A percentile compares a stretch with the other conserved stretches of the same genome.
Conservation (phyloP, 1,284 basidiomycete genomes). For the Moesziomyces globuligerus region DNA sequence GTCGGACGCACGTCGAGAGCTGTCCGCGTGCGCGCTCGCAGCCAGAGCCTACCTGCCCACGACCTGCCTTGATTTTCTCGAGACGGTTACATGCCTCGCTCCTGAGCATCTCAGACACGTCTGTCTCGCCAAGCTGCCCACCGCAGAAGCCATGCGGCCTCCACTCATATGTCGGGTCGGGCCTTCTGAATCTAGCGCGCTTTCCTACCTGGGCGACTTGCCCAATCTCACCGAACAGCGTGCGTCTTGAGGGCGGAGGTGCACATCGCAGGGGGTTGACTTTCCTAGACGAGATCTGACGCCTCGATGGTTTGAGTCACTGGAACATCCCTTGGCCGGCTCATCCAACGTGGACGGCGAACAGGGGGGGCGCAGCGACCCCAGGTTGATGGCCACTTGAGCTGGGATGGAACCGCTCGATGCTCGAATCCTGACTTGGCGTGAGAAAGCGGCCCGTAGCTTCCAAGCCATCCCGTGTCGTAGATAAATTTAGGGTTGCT, state of each 20-base stretch:
- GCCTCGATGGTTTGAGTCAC: no score
- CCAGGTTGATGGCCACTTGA: not conserved
- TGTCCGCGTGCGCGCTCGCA: no score
- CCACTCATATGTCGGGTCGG: not conserved
- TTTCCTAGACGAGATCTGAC: no score
- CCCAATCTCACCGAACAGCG: no score
- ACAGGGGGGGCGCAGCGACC: no score
- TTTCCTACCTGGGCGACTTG: not conserved
- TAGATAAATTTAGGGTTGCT: no score
- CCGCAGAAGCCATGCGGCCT: constrained; percentile 10
- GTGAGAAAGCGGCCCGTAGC: not conserved
- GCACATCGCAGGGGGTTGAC: no score
- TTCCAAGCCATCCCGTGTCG: not conserved
- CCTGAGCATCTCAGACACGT: constrained; percentile 24
- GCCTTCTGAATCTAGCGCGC: constrained; percentile 27
- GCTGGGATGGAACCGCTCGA: not conserved
- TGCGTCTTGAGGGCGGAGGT: no score
- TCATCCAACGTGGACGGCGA: no score
- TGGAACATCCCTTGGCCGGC: no score
- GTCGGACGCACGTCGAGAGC: not conserved
- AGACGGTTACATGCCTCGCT: constrained; percentile 28
- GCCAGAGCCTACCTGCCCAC: not conserved
- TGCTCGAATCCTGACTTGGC: not conserved
- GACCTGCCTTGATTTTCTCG: not conserved
- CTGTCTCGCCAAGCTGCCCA: constrained; percentile 28